Percentiles rank a stretch among this genome's conserved stretches.
phyloP scores from a whole-genome alignment of 2,329 filamentous ascomycete genomes.

The Aspergillus sp. region DNA sequence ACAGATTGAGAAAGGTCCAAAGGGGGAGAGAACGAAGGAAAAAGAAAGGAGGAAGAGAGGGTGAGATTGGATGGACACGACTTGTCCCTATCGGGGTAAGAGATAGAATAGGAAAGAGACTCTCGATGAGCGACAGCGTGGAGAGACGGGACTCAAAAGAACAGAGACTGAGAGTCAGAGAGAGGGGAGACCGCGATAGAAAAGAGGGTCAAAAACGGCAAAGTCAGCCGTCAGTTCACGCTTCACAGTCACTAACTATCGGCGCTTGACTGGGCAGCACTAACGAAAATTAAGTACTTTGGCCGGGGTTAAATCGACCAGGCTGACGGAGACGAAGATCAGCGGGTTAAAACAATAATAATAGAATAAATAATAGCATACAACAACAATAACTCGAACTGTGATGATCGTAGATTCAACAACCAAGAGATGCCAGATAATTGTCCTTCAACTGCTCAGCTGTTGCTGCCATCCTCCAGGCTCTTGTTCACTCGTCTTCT shows the following conservation, averaged over 20 bases:
- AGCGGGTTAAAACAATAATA: neutral
- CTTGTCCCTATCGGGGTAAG: constrained; percentile 1
- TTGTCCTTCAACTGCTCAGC: too few species aligned
- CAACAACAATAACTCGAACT: too few species aligned
- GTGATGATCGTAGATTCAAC: too few species aligned
- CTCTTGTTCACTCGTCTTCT: neutral
- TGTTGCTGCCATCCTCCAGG: too few species aligned
- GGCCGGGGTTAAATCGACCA: constrained; percentile 5
- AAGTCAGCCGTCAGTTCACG: constrained; percentile 9
- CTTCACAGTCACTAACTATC: neutral
- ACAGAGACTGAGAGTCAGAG: neutral
- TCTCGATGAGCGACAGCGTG: neutral
- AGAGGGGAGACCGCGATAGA: neutral
- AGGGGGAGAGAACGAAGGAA: neutral
- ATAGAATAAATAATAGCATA: neutral
- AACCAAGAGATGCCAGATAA: too few species aligned
- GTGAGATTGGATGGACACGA: neutral
- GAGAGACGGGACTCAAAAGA: neutral
- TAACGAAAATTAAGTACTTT: constrained; percentile 11
- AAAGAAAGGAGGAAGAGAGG: neutral
- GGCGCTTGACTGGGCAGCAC: neutral
- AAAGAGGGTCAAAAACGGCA: constrained; percentile 11
- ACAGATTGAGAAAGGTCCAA: neutral
- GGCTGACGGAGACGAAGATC: constrained; percentile 4
- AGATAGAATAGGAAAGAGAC: constrained; percentile 8